Conservation (phyloP, 2,329 filamentous ascomycete genomes). For the Hymenoscyphus infarciens region DNA sequence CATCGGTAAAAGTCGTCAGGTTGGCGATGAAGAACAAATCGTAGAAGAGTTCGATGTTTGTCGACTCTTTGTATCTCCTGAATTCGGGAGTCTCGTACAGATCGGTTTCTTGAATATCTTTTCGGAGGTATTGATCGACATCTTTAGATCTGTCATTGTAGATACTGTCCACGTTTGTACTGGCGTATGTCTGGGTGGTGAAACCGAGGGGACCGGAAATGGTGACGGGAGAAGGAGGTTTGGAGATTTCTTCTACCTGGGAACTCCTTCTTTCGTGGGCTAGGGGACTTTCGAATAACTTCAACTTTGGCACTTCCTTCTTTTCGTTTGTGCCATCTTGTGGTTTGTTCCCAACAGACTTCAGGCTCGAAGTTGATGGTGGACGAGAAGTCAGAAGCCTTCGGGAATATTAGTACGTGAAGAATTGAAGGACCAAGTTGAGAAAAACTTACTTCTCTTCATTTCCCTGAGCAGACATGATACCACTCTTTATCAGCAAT, state of each 20-base stretch:
- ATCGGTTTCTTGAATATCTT: background rate
- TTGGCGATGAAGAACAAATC: constrained; percentile 61
- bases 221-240: background rate
- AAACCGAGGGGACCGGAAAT: constrained; percentile 14
- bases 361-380: background rate
- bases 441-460: background rate
- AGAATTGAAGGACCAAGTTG: background rate
- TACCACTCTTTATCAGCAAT: background rate
- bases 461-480: background rate
- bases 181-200: background rate
- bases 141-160: constrained; percentile 8
- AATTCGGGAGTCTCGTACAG: constrained; percentile 9
- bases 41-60: constrained; percentile 46
- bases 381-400: background rate
- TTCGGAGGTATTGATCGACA: background rate
- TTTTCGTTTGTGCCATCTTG: background rate
- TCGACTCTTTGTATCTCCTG: constrained; percentile 21
- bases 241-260: background rate
- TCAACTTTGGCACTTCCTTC: constrained; percentile 15
- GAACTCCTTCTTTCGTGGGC: constrained; percentile 15
- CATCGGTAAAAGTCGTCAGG: constrained; percentile 52
- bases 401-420: background rate
- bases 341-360: background rate
- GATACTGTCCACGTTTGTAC: background rate
- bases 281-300: constrained; percentile 21